Conservation (phyloP, 345 rosid genomes). For the Euclidium syriacum region DNA sequence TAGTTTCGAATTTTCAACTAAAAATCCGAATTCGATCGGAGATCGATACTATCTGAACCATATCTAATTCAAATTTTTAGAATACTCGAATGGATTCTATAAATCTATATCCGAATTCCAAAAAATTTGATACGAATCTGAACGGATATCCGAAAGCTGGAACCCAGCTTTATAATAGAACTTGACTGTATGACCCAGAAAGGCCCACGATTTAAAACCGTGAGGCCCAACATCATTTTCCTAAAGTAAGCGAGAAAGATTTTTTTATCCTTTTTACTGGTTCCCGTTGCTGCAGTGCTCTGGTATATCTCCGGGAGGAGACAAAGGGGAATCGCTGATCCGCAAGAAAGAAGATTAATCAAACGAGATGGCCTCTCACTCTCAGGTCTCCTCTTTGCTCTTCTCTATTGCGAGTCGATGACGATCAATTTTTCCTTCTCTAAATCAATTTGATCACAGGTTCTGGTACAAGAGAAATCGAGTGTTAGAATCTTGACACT, state of each 20-base stretch:
- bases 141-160: too few species aligned
- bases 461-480: conserved; percentile 52
- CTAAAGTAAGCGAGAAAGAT: background rate
- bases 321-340: background rate
- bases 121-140: too few species aligned
- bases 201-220: background rate
- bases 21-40: too few species aligned
- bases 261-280: too few species aligned
- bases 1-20: too few species aligned
- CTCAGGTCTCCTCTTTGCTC: conserved; percentile 10
- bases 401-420: background rate
- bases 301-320: background rate
- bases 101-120: too few species aligned
- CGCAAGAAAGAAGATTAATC: background rate
- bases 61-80: too few species aligned
- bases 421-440: background rate
- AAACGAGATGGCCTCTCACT: conserved; percentile 8
- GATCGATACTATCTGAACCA: too few species aligned
- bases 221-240: conserved; percentile 3
- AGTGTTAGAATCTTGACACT: conserved; percentile 49
- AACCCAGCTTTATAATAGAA: too few species aligned
- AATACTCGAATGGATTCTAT: too few species aligned
- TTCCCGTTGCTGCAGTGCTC: background rate
- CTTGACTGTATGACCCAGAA: background rate
- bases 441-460: conserved; percentile 35